phyloP scores from a whole-genome alignment of 257 asterid genomes.

The Plantago elongata region DNA sequence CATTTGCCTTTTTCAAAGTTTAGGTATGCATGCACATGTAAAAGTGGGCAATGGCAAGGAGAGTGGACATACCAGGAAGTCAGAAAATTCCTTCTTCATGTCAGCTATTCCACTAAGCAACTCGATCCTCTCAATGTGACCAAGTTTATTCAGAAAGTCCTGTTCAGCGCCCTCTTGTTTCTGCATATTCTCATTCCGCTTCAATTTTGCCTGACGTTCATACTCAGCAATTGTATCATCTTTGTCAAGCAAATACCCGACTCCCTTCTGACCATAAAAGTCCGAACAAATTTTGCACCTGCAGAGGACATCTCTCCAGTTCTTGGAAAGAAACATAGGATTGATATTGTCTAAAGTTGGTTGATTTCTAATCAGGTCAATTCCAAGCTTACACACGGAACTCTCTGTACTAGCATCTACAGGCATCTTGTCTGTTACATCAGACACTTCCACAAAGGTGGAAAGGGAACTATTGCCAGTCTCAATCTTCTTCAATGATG shows the following conservation, averaged over 20 bases:
- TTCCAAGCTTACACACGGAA: constrained; percentile 45
- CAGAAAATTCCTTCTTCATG: constrained; percentile 68
- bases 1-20: neutral
- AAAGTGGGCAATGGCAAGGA: no score
- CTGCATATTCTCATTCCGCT: constrained; percentile 70
- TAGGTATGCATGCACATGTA: no score
- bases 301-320: constrained; percentile 81
- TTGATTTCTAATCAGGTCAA: constrained; percentile 37
- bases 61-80: constrained; percentile 56
- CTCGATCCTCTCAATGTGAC: constrained; percentile 84
- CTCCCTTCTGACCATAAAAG: constrained; percentile 51
- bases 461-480: constrained; percentile 27
- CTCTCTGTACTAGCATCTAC: constrained; percentile 16
- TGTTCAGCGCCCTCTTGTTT: constrained; percentile 59
- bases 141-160: constrained; percentile 63
- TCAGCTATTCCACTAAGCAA: constrained; percentile 73
- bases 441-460: constrained; percentile 10
- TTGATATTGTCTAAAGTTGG: constrained; percentile 31
- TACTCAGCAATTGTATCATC: constrained; percentile 94
- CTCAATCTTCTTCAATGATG: constrained; percentile 19
- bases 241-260: constrained; percentile 64
- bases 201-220: constrained; percentile 73
- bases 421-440: neutral
- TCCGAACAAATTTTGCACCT: constrained; percentile 57
- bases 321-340: constrained; percentile 64